Evolutionary conservation across 768 basidiomycete species (phyloP).

Genomic region (Boletus sp.): DNA sequence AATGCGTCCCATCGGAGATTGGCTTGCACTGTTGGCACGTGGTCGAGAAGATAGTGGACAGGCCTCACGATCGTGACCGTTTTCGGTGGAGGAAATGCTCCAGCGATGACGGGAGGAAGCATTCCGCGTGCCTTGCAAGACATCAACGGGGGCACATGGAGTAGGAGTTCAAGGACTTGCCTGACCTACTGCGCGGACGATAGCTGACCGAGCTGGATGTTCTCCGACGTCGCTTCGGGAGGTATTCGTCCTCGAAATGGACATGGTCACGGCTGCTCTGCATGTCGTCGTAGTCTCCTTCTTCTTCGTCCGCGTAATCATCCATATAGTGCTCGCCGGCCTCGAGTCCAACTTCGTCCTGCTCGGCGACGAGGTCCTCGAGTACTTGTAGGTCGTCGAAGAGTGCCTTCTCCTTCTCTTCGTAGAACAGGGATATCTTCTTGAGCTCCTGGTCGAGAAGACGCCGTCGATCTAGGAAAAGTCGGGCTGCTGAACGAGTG

Average conservation of each 20-base stretch:
- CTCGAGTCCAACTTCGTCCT: slow-evolving; percentile 58
- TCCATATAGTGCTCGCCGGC: slow-evolving; percentile 54
- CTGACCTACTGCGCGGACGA: slow-evolving; percentile 24
- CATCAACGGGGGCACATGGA: not conserved
- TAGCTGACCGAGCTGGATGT: slow-evolving; percentile 31
- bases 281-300: slow-evolving; percentile 29
- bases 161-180: not conserved
- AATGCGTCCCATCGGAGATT: slow-evolving; percentile 29
- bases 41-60: slow-evolving; percentile 8
- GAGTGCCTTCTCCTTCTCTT: slow-evolving; percentile 70
- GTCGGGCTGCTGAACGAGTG: slow-evolving; percentile 47
- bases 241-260: slow-evolving; percentile 26
- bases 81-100: slow-evolving; percentile 52
- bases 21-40: too few relatives aligned
- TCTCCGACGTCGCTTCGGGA: slow-evolving; percentile 36
- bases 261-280: slow-evolving; percentile 27
- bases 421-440: slow-evolving; percentile 82
- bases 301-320: slow-evolving; percentile 42
- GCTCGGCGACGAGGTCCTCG: slow-evolving; percentile 53
- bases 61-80: slow-evolving; percentile 35
- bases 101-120: slow-evolving; percentile 17
- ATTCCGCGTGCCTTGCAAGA: slow-evolving; percentile 10
- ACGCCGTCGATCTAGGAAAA: slow-evolving; percentile 46
- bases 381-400: slow-evolving; percentile 56
- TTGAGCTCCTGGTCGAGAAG: slow-evolving; percentile 78